These are phyloP conservation scores for Ophiocordyceps camponoti-saundersi DNA, from an alignment of 2,329 filamentous ascomycete species.

Conservation along the genomic window DNA sequence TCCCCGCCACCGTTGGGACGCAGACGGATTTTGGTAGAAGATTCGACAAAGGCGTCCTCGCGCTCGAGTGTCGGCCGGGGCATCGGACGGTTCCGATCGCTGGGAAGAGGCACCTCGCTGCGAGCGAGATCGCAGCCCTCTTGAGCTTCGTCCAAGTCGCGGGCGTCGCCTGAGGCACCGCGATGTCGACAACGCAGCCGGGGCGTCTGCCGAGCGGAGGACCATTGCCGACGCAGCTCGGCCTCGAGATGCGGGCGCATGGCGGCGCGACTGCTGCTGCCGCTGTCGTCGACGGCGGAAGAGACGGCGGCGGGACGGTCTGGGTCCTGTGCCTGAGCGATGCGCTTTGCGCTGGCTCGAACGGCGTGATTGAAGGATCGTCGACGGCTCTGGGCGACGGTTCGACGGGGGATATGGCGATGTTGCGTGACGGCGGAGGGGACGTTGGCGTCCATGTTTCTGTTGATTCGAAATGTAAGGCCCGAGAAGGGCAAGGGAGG, in stretches of 20 bases:
- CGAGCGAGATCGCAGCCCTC: slow-evolving; percentile 19
- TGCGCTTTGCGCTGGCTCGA: slow-evolving; percentile 14
- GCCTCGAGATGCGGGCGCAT: slow-evolving; percentile 3
- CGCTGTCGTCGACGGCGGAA: background rate
- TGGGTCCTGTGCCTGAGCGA: slow-evolving; percentile 5
- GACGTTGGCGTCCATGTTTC: background rate
- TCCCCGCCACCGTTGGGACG: background rate
- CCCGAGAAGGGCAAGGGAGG: background rate
- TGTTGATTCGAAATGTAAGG: background rate
- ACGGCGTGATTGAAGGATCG: slow-evolving; percentile 12
- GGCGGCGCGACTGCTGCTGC: background rate
- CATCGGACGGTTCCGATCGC: slow-evolving; percentile 15
- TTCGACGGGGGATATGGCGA: slow-evolving; percentile 1
- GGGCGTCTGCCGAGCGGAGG: background rate
- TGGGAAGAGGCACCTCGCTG: slow-evolving; percentile 17
- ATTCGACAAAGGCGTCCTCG: slow-evolving; percentile 28
- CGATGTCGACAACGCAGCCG: slow-evolving; percentile 1
- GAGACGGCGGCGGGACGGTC: background rate
- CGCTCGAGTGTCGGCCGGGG: slow-evolving; percentile 25
- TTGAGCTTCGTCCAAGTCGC: slow-evolving; percentile 7
- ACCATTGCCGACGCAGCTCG: slow-evolving; percentile 2
- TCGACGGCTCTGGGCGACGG: slow-evolving; percentile 4
- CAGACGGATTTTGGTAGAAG: slow-evolving; percentile 14
- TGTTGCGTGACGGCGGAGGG: background rate
- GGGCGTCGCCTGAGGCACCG: background rate